phyloP scores from a whole-genome alignment of 305 asterid species.

The Plantago coronopus region DNA sequence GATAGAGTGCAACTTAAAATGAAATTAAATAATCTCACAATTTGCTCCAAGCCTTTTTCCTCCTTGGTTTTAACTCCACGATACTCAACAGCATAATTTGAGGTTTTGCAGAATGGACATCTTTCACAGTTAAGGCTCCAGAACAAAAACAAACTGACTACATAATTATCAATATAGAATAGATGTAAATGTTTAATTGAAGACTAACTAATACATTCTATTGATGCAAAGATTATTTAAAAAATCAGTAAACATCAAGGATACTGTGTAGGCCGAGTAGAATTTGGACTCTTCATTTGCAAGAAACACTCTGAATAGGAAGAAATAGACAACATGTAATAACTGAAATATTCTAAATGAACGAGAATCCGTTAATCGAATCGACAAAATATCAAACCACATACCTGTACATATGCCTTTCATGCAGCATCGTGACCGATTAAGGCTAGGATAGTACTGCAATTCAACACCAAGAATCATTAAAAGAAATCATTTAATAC shows the following conservation, averaged over 20 bases:
- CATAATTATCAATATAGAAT: not conserved
- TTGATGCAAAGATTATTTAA: not conserved
- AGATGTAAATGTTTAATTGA: not conserved
- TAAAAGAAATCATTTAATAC: not conserved
- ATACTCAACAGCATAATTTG: constrained; percentile 90
- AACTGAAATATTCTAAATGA: not conserved
- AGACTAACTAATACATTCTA: constrained; percentile 5
- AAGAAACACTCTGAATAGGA: constrained; percentile 73
- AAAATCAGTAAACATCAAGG: constrained; percentile 40
- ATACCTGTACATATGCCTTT: constrained; percentile 98
- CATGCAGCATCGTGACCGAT: constrained; percentile 92
- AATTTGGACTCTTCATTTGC: constrained; percentile 97
- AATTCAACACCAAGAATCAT: constrained; percentile 16
- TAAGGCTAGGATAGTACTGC: constrained; percentile 97
- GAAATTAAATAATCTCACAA: constrained; percentile 46
- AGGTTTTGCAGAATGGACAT: constrained; percentile 93
- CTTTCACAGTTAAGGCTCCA: constrained; percentile 53
- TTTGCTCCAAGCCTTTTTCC: constrained; percentile 94
- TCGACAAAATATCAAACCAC: constrained; percentile 7
- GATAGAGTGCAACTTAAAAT: constrained; percentile 4
- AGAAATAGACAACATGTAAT: constrained; percentile 13
- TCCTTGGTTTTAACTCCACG: constrained; percentile 88
- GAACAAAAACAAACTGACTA: constrained; percentile 11
- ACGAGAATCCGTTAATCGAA: no score
- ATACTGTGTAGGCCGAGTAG: constrained; percentile 95